Conservation (phyloP, 1,284 basidiomycete genomes). For the Naganishia albida region DNA sequence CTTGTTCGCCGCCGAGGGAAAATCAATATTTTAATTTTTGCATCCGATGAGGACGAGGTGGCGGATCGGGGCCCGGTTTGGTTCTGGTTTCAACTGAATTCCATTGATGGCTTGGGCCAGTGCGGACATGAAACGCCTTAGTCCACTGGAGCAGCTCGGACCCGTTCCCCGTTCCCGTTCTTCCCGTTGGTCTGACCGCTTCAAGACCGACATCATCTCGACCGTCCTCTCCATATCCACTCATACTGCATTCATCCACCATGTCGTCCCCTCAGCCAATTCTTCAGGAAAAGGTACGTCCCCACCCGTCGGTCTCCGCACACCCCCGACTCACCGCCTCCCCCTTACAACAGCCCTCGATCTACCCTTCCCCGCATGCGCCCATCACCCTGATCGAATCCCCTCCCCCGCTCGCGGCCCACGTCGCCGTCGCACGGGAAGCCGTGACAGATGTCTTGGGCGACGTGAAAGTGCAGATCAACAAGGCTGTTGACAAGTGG, state of each 20-base stretch:
- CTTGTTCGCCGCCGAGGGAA: slow-evolving; percentile 10
- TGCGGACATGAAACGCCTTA: neutral
- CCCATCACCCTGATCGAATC: slow-evolving; percentile 70
- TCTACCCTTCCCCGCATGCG: slow-evolving; percentile 67
- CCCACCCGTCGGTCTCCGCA: neutral
- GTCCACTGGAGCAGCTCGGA: too few relatives aligned
- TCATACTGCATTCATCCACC: neutral
- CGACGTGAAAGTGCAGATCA: slow-evolving; percentile 65
- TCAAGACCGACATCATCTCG: slow-evolving; percentile 1
- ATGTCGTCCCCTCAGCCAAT: slow-evolving; percentile 10
- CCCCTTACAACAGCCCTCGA: slow-evolving; percentile 63
- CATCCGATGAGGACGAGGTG: too few relatives aligned
- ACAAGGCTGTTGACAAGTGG: slow-evolving; percentile 72
- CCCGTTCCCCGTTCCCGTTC: neutral
- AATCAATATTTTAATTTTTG: slow-evolving; percentile 31
- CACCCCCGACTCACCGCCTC: neutral
- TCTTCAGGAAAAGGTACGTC: slow-evolving; percentile 11
- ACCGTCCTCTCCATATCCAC: neutral
- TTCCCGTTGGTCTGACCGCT: neutral
- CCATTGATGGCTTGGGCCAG: neutral
- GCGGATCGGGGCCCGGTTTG: too few relatives aligned
- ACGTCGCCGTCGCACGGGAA: slow-evolving; percentile 68
- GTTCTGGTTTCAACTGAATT: too few relatives aligned
- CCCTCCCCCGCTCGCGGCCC: slow-evolving; percentile 68
- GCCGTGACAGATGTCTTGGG: slow-evolving; percentile 61